Evolutionary conservation across 176 grass and related monocot genomes (phyloP).

Genomic region (Oryza longistaminata): DNA sequence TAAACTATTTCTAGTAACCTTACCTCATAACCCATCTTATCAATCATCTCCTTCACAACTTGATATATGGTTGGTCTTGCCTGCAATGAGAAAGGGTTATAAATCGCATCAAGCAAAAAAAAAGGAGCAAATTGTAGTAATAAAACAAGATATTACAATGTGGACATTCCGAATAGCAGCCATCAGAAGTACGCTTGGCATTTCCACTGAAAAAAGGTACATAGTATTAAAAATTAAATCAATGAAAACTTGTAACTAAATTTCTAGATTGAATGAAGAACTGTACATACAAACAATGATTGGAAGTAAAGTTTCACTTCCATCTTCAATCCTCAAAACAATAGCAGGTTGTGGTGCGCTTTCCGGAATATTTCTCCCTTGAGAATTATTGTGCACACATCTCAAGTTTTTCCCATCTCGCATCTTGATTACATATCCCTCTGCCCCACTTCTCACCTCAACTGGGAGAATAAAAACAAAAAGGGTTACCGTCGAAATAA

Average conservation of each 20-base stretch:
- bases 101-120: constrained; percentile 12
- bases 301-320: constrained; percentile 83
- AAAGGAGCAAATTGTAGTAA: background rate
- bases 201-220: constrained; percentile 69
- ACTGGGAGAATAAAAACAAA: constrained; percentile 46
- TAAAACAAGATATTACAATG: constrained; percentile 65
- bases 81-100: constrained; percentile 42
- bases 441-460: constrained; percentile 82
- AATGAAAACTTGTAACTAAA: background rate
- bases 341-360: constrained; percentile 86
- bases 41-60: constrained; percentile 83
- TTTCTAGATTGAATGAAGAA: constrained; percentile 7
- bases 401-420: constrained; percentile 68
- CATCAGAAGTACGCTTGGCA: constrained; percentile 93
- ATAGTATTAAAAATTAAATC: constrained; percentile 2
- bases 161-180: constrained; percentile 93
- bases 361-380: constrained; percentile 73
- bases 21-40: constrained; percentile 87
- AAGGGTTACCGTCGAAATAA: background rate
- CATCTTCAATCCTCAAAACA: constrained; percentile 95
- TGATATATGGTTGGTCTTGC: constrained; percentile 92
- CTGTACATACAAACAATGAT: constrained; percentile 92
- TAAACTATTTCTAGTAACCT: constrained; percentile 7
- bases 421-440: constrained; percentile 96
- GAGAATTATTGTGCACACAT: constrained; percentile 76